Conservation (phyloP, 2,329 filamentous ascomycete genomes). For the Macroventuria anomochaeta region DNA sequence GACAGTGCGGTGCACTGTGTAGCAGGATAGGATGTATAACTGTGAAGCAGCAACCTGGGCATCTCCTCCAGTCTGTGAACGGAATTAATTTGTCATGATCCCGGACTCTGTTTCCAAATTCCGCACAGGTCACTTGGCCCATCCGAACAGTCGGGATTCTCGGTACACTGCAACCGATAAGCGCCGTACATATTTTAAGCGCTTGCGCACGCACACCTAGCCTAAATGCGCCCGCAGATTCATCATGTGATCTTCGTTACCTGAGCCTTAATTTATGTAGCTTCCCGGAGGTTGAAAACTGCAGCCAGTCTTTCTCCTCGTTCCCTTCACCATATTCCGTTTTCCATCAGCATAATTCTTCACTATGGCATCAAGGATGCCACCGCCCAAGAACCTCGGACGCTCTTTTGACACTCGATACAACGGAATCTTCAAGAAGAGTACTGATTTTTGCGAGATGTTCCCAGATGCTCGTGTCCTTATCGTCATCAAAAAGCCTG, state of each 20-base stretch:
- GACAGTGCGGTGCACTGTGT: no score
- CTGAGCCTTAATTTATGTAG: neutral
- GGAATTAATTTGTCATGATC: no score
- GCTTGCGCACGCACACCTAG: neutral
- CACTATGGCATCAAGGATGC: neutral
- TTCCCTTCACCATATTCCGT: neutral
- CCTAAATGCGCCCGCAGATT: neutral
- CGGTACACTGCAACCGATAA: neutral
- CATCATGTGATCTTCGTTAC: neutral
- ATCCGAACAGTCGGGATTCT: no score
- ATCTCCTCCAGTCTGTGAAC: no score
- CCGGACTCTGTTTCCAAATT: no score
- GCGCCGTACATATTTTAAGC: slow-evolving; percentile 1
- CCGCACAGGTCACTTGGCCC: no score
- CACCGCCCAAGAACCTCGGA: neutral
- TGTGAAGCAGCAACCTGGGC: no score
- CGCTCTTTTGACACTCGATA: neutral
- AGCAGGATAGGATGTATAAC: no score
- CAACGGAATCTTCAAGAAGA: slow-evolving; percentile 1
- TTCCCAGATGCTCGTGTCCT: neutral
- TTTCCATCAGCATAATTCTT: neutral
- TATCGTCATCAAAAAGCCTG: neutral
- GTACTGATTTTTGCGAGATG: neutral
- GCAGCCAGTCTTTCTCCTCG: neutral
- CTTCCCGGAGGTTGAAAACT: neutral